Percentiles rank a stretch among this genome's conserved stretches.
Conservation (phyloP, 1,284 basidiomycete genomes). For the Ustilago bromivora region DNA sequence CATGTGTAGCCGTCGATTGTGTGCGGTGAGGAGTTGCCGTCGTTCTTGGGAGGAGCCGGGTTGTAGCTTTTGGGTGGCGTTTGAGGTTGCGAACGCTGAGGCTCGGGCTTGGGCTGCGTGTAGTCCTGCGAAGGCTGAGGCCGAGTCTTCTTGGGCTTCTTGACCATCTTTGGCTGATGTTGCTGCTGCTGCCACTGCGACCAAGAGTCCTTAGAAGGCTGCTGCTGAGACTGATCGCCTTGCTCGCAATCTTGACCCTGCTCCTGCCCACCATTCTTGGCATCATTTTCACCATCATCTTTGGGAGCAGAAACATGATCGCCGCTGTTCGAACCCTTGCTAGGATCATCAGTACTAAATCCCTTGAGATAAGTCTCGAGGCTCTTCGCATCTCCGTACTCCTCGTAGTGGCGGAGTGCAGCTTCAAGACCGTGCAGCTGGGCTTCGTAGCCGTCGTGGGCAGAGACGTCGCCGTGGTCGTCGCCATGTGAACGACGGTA, state of each 20-base stretch:
- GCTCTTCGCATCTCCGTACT: constrained; percentile 34
- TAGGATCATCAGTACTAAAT: not conserved
- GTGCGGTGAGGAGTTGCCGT: not conserved
- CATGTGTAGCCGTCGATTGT: constrained; percentile 44
- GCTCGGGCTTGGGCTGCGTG: constrained; percentile 5
- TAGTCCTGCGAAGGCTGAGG: constrained; percentile 12
- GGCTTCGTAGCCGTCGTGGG: constrained; percentile 27
- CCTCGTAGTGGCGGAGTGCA: constrained; percentile 36
- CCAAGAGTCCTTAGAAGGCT: constrained; percentile 3
- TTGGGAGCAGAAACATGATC: not conserved
- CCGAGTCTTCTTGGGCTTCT: constrained; percentile 10
- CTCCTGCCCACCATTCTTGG: not conserved
- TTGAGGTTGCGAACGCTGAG: constrained; percentile 5
- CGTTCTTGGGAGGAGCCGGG: not conserved
- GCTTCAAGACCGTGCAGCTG: constrained; percentile 26
- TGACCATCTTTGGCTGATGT: constrained; percentile 14
- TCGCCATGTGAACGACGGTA: constrained; percentile 1
- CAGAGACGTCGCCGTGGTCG: constrained; percentile 14
- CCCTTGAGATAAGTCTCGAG: constrained; percentile 31
- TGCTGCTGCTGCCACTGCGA: not conserved
- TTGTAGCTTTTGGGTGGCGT: constrained; percentile 5
- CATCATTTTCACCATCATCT: not conserved
- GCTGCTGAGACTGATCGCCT: constrained; percentile 1
- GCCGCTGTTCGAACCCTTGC: not conserved
- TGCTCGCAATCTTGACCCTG: constrained; percentile 9